A percentile compares a stretch with the other conserved stretches of the same genome.
phyloP scores from a whole-genome alignment of 208 protist species.

The Acanthamoeba healyi region DNA sequence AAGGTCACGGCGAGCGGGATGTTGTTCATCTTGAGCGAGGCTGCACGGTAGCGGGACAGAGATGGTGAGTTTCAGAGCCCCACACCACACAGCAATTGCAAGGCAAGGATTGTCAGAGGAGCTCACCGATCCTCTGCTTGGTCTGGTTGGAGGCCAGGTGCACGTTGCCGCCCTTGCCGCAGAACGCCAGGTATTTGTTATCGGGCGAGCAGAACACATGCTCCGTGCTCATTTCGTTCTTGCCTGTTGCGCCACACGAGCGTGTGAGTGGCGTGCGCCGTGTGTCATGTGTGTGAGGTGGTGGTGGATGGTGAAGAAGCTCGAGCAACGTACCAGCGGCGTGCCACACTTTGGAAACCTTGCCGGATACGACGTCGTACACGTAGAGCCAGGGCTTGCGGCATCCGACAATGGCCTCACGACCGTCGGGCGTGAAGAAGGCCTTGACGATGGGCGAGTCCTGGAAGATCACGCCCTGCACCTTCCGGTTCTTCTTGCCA shows the following conservation, averaged over 20 bases:
- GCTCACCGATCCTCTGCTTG: conserved; percentile 63
- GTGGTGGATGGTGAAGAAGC: background rate
- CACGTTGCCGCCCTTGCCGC: conserved; percentile 77
- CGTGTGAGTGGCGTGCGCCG: background rate
- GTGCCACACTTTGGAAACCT: background rate
- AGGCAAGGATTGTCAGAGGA: background rate
- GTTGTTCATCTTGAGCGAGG: conserved; percentile 1
- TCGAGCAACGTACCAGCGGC: background rate
- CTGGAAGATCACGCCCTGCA: conserved; percentile 63
- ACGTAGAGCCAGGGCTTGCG: conserved; percentile 67
- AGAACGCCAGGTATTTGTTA: conserved; percentile 78
- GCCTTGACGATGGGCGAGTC: conserved; percentile 60
- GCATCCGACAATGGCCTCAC: conserved; percentile 13
- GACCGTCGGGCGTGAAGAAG: conserved; percentile 65
- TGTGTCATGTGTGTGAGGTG: background rate
- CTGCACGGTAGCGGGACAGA: background rate
- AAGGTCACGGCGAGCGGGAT: background rate
- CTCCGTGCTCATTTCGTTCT: background rate
- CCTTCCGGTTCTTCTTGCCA: conserved; percentile 62
- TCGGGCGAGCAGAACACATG: conserved; percentile 60
- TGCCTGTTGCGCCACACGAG: background rate
- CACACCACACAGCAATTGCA: background rate
- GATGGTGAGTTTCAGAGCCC: background rate
- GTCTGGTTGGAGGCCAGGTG: conserved; percentile 62
- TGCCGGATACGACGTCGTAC: conserved; percentile 75